Evolutionary conservation across 176 grass and related monocot genomes (phyloP), one percentile per base, ranked within the genome.

Genomic region (Otatea glauca): DNA sequence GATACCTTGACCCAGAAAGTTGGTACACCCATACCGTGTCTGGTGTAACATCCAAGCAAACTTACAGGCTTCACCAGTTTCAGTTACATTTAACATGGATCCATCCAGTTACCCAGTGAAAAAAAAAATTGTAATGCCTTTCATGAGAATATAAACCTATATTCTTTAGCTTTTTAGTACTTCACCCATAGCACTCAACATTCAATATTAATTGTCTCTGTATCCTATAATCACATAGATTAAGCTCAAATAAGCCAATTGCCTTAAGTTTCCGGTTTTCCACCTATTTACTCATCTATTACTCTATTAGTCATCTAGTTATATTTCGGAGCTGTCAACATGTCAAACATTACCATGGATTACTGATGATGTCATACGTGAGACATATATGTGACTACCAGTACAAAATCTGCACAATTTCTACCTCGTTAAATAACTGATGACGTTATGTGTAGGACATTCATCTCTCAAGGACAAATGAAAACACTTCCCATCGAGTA

Each of bases 21-120:
- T 35, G 7, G 34, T 4, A 18, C 14, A 65, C 12, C 14, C 62
- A 64, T 37, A 38, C 16, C 18, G 4, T 24, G 23, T 32, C 32
- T 66, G 64, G 64, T 66, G 32, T 32, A 64, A 66, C 64, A 66
- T 37, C 32, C 32, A 67, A 38, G 13, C 29, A 67, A 67, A 67
- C 64, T 67, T 67, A 67, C 64, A 67, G 18, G 32, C 29, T 65
- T 65, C 62, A 65, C 62, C 27, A 65, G 14, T 34, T 17, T 65
- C 14, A 34, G 5, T 65, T 65, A 65, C 27, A 65, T 34, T 65
- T 35, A 65, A 65, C 63, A 65, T 35, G 14, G 27, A 65, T 66
- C 64, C 32, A 37, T 38, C 27, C 6, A 37, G 32, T 66, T 37
- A 66, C 32, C 13, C 6, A 4, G 29, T 37, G 37, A 35, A 37